Percentiles rank a stretch among this genome's conserved stretches.
phyloP scores from a whole-genome alignment of 2,329 filamentous ascomycete genomes.

The Colletotrichum sp. region DNA sequence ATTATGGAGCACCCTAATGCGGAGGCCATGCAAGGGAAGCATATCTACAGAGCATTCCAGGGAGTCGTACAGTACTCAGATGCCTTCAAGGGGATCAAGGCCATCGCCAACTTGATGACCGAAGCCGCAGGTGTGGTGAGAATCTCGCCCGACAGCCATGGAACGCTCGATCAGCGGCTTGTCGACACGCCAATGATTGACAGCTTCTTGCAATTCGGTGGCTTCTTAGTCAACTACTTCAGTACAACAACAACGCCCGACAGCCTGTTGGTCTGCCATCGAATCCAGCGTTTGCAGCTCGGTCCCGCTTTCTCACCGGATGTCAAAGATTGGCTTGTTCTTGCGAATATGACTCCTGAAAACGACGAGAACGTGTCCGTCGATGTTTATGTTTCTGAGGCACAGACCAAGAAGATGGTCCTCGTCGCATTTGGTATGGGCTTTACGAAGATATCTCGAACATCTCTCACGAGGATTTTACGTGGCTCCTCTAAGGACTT shows the following conservation, averaged over 20 bases:
- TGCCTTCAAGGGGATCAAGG: not conserved
- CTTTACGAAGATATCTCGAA: not conserved
- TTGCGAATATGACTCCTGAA: not conserved
- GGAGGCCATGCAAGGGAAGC: not conserved
- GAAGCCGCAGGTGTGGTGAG: not conserved
- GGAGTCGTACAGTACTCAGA: not conserved
- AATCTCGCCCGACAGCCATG: not conserved
- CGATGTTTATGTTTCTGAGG: not conserved
- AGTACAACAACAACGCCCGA: not conserved
- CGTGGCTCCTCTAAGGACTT: not conserved
- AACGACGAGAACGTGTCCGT: not conserved
- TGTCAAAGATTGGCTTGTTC: not conserved
- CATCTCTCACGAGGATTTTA: not conserved
- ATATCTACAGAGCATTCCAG: not conserved
- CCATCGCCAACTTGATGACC: not conserved
- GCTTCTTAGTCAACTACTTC: slow-evolving; percentile 23
- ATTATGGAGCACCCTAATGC: not conserved
- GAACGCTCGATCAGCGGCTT: not conserved
- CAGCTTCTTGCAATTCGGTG: slow-evolving; percentile 20
- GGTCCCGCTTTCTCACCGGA: not conserved
- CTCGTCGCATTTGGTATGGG: not conserved
- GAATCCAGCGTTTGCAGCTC: not conserved
- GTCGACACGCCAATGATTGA: not conserved
- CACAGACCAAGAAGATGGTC: not conserved
- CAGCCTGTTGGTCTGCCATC: not conserved